A percentile compares a stretch with the other conserved stretches of the same genome.
These are phyloP conservation scores for Lentinula raphanica DNA, from an alignment of 768 basidiomycete species.

Conservation along the genomic window DNA sequence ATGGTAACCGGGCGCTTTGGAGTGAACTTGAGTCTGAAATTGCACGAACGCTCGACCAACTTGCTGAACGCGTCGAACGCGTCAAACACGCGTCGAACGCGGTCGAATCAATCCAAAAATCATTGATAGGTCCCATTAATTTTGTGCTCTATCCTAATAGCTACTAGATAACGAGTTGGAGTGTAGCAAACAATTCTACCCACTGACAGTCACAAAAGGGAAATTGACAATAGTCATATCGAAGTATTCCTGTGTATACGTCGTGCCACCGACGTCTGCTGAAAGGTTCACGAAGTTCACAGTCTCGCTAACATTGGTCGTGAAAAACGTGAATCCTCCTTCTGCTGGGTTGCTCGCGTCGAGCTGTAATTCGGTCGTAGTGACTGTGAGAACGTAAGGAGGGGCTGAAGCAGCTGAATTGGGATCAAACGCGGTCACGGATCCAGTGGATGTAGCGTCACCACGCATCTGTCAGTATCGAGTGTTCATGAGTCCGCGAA, in stretches of 20 bases:
- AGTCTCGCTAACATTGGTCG: background rate
- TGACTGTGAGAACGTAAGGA: background rate
- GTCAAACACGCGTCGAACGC: no score
- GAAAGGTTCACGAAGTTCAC: background rate
- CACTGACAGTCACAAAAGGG: background rate
- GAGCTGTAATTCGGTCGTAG: background rate
- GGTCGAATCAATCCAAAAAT: no score
- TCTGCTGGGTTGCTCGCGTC: background rate
- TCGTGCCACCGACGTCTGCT: background rate
- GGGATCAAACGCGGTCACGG: background rate
- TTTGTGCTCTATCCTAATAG: no score
- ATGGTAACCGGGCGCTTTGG: no score
- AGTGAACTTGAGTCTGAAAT: no score
- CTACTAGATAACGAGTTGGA: background rate
- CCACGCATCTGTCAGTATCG: constrained; percentile 4
- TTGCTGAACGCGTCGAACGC: no score
- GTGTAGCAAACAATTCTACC: background rate
- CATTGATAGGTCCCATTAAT: no score
- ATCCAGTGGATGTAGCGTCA: background rate
- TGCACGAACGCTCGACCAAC: no score
- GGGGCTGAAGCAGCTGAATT: background rate
- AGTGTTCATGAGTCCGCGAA: no score
- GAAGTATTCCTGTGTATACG: background rate
- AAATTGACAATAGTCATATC: background rate
- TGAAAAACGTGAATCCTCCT: background rate